Evolutionary conservation across 208 protist genomes (phyloP).

Genomic region (Crithidia bombi): DNA sequence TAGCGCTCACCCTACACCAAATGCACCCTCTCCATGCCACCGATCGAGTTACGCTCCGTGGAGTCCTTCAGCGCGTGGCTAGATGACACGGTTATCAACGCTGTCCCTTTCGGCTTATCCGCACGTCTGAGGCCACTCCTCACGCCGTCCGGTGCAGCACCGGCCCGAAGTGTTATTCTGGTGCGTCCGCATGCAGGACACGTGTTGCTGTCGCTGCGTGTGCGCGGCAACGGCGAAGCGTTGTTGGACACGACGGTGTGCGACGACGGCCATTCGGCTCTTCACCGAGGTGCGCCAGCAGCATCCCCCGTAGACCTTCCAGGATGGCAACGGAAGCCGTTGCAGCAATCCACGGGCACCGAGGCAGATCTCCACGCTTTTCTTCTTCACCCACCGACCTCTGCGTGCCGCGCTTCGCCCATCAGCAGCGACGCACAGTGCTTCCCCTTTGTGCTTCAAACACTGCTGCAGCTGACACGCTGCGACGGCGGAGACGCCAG

Average conservation of each 20-base stretch:
- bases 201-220: slow-evolving; percentile 12
- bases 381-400: not conserved
- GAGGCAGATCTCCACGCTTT: too few species aligned
- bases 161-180: not conserved
- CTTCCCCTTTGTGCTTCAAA: slow-evolving; percentile 15
- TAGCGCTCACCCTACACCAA: not conserved
- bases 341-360: too few species aligned
- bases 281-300: not conserved
- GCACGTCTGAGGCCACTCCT: slow-evolving; percentile 15
- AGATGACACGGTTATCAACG: slow-evolving; percentile 7
- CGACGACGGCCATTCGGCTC: not conserved
- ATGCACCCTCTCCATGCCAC: slow-evolving; percentile 10
- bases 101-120: slow-evolving; percentile 27
- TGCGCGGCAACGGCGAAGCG: not conserved
- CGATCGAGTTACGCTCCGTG: slow-evolving; percentile 10
- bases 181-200: slow-evolving; percentile 26
- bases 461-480: slow-evolving; percentile 20
- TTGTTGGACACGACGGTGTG: not conserved
- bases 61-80: slow-evolving; percentile 25
- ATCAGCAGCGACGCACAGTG: not conserved
- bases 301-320: too few species aligned
- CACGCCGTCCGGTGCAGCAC: not conserved
- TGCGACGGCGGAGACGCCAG: not conserved
- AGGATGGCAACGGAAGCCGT: too few species aligned
- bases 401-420: not conserved